phyloP scores from a whole-genome alignment of 140 eudicot genomes.

The Senecio squalidus region DNA sequence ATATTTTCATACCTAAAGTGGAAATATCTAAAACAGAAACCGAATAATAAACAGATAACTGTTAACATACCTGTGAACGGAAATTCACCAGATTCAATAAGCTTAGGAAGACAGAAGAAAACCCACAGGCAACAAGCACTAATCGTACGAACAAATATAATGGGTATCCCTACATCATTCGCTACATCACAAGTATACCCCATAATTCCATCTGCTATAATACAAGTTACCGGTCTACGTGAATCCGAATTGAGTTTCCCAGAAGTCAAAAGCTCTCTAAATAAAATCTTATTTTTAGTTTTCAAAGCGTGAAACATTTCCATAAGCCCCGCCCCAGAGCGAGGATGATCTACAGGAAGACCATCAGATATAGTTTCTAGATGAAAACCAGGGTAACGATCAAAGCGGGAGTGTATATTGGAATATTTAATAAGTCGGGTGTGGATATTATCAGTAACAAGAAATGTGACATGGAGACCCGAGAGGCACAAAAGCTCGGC shows the following conservation, averaged over 20 bases:
- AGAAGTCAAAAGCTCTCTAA: slow-evolving; percentile 33
- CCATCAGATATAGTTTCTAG: slow-evolving; percentile 56
- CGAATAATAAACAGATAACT: not conserved
- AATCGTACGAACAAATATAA: slow-evolving; percentile 37
- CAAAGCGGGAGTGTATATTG: slow-evolving; percentile 33
- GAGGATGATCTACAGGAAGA: slow-evolving; percentile 50
- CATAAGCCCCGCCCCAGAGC: slow-evolving; percentile 24
- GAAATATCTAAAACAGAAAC: not conserved
- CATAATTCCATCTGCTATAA: slow-evolving; percentile 52
- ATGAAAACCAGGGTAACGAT: slow-evolving; percentile 34
- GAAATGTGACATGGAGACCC: slow-evolving; percentile 46
- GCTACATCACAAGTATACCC: slow-evolving; percentile 54
- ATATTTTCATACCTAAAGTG: not conserved
- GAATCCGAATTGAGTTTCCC: slow-evolving; percentile 20
- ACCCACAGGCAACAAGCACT: slow-evolving; percentile 64
- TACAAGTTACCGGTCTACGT: slow-evolving; percentile 35
- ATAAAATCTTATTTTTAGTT: slow-evolving; percentile 22
- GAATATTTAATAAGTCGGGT: slow-evolving; percentile 47
- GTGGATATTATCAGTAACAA: slow-evolving; percentile 40
- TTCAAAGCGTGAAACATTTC: slow-evolving; percentile 41
- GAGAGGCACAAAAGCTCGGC: slow-evolving; percentile 60
- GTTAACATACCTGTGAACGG: slow-evolving; percentile 46
- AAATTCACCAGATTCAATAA: slow-evolving; percentile 55
- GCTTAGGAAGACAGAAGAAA: slow-evolving; percentile 44
- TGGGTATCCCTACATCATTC: slow-evolving; percentile 46